Evolutionary conservation across 2,329 filamentous ascomycete species (phyloP).

Genomic region (Botrytis elliptica): DNA sequence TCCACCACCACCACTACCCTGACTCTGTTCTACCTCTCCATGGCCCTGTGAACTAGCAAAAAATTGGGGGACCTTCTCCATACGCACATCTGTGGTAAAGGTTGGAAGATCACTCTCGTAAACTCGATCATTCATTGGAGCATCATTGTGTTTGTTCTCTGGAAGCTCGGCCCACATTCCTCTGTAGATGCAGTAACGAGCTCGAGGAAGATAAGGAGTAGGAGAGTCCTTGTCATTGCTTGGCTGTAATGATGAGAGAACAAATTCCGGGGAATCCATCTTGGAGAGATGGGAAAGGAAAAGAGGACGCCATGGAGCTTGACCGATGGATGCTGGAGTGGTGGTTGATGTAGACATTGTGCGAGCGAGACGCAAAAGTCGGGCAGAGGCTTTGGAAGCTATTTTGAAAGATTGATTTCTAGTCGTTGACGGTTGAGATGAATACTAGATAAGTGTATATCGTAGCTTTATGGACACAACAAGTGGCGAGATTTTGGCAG

Average conservation of each 20-base stretch:
- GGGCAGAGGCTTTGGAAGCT: conserved; percentile 34
- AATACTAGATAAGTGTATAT: neutral
- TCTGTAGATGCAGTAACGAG: conserved; percentile 79
- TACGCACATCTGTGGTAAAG: conserved; percentile 84
- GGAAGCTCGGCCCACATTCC: conserved; percentile 78
- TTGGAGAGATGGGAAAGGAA: conserved; percentile 40
- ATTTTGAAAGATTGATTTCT: conserved; percentile 30
- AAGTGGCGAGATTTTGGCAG: neutral
- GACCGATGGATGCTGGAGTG: conserved; percentile 29
- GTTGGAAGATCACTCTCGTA: conserved; percentile 77
- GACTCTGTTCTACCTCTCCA: conserved; percentile 44
- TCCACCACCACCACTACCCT: conserved; percentile 62
- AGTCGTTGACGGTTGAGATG: neutral
- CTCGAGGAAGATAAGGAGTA: conserved; percentile 49
- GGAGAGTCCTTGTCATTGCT: conserved; percentile 40
- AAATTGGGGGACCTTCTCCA: conserved; percentile 78
- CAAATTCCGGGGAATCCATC: conserved; percentile 43
- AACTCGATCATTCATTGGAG: conserved; percentile 65
- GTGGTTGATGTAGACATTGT: conserved; percentile 36
- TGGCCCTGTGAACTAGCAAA: conserved; percentile 51
- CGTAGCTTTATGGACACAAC: neutral
- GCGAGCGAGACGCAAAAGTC: conserved; percentile 35
- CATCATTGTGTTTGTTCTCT: conserved; percentile 69
- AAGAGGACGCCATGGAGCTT: conserved; percentile 40
- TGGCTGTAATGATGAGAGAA: conserved; percentile 47